These are phyloP conservation scores for Boletellus dicymbophilus DNA, from an alignment of 1,284 basidiomycete species.

Conservation along the genomic window DNA sequence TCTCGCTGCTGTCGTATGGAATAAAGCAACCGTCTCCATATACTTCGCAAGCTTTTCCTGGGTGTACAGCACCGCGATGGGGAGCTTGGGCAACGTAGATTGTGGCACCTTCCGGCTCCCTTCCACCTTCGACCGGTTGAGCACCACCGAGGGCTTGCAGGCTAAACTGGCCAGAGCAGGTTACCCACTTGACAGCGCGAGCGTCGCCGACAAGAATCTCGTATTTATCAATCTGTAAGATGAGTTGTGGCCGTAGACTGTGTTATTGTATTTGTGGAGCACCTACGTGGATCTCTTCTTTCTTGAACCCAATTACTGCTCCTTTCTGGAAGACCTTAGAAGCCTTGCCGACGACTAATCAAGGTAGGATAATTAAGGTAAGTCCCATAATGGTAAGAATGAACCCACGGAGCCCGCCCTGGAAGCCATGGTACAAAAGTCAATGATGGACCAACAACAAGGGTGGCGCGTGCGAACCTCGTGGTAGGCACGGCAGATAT, in stretches of 20 bases:
- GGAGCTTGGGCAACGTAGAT: slow-evolving; percentile 63
- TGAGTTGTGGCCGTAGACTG: not conserved
- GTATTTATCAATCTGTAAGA: slow-evolving; percentile 51
- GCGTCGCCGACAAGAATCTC: slow-evolving; percentile 71
- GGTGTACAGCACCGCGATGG: slow-evolving; percentile 52
- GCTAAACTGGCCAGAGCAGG: slow-evolving; percentile 46
- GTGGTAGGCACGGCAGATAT: slow-evolving; percentile 58
- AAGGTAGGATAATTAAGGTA: not conserved
- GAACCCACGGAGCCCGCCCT: slow-evolving; percentile 59
- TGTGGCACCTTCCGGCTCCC: slow-evolving; percentile 58
- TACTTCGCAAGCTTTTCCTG: slow-evolving; percentile 61
- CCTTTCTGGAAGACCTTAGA: slow-evolving; percentile 57
- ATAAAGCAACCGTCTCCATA: slow-evolving; percentile 51
- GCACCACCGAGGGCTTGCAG: slow-evolving; percentile 42
- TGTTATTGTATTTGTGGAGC: not conserved
- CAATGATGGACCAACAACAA: slow-evolving; percentile 4
- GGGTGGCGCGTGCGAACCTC: slow-evolving; percentile 44
- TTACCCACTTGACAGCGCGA: slow-evolving; percentile 59
- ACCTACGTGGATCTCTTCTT: slow-evolving; percentile 59
- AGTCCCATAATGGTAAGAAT: not conserved
- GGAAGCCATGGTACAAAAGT: slow-evolving; percentile 9
- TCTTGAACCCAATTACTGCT: slow-evolving; percentile 58
- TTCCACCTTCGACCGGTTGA: slow-evolving; percentile 66
- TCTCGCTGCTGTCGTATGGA: slow-evolving; percentile 30
- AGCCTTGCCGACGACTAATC: slow-evolving; percentile 67